phyloP scores from a whole-genome alignment of 2,329 filamentous ascomycete species.

The Lachnellula cervina region DNA sequence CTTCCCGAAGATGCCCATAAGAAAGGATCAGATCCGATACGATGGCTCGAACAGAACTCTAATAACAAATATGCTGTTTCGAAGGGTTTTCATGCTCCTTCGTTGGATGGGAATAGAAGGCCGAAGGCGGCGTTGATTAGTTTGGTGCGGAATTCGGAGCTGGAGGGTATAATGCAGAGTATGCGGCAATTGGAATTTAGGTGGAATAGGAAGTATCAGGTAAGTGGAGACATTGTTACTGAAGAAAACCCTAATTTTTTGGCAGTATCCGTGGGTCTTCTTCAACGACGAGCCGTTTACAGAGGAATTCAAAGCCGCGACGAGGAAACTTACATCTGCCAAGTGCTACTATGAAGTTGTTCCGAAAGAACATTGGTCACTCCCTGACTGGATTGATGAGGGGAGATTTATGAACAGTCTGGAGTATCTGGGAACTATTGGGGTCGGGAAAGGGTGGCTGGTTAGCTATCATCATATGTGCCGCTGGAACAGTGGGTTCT shows the following conservation, averaged over 20 bases:
- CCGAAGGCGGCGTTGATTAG: constrained; percentile 50
- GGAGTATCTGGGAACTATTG: constrained; percentile 84
- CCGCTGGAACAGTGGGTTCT: constrained; percentile 81
- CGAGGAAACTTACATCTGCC: constrained; percentile 64
- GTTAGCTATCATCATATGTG: constrained; percentile 99
- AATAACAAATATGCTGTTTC: constrained; percentile 29
- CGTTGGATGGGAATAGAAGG: constrained; percentile 8
- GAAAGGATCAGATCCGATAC: constrained; percentile 26
- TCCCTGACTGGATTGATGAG: constrained; percentile 90
- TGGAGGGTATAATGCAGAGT: constrained; percentile 60
- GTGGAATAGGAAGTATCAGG: constrained; percentile 63
- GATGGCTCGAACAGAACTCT: constrained; percentile 33
- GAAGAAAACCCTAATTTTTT: neutral
- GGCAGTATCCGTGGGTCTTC: constrained; percentile 80
- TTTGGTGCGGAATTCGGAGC: constrained; percentile 67
- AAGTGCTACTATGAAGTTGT: constrained; percentile 70
- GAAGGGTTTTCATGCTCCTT: neutral
- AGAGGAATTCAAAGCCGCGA: constrained; percentile 67
- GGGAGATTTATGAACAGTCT: constrained; percentile 83
- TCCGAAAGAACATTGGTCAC: constrained; percentile 88
- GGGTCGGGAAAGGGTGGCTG: constrained; percentile 96
- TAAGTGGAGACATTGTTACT: neutral
- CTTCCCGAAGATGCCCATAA: neutral
- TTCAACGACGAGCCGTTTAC: constrained; percentile 79
- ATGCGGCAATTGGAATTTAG: constrained; percentile 70